These are phyloP conservation scores for Dryadomyces quercivorus DNA, from an alignment of 2,329 filamentous ascomycete species.

Conservation along the genomic window DNA sequence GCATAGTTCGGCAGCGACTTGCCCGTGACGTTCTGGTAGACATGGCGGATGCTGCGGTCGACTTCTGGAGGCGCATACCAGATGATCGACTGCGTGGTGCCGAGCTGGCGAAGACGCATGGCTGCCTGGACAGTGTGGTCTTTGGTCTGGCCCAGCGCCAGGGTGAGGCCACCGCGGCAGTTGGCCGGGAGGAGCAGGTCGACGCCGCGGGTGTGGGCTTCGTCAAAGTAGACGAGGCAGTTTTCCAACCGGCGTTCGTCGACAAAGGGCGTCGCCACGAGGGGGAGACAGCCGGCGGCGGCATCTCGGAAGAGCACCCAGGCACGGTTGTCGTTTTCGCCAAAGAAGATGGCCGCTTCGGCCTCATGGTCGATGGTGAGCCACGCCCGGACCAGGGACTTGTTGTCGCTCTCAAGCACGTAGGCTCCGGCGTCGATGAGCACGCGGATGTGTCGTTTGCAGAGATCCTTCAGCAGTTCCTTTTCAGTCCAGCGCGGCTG, in stretches of 20 bases:
- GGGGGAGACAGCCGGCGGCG: neutral
- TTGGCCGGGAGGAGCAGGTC: conserved; percentile 41
- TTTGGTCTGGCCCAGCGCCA: conserved; percentile 45
- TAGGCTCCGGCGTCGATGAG: conserved; percentile 54
- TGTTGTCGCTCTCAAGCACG: conserved; percentile 49
- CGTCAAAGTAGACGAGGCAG: conserved; percentile 47
- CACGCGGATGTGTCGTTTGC: conserved; percentile 28
- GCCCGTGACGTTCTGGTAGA: conserved; percentile 13
- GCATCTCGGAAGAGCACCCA: conserved; percentile 3
- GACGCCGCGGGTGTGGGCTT: conserved; percentile 48
- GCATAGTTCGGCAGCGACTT: conserved; percentile 13
- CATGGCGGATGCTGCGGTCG: conserved; percentile 44
- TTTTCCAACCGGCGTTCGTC: conserved; percentile 13
- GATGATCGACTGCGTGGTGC: conserved; percentile 38
- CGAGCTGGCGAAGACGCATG: conserved; percentile 51
- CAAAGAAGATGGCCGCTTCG: conserved; percentile 41
- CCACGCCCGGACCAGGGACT: conserved; percentile 36
- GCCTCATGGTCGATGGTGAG: conserved; percentile 29
- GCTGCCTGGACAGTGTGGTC: conserved; percentile 52
- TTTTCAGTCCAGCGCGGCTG: conserved; percentile 30
- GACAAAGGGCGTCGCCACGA: conserved; percentile 2
- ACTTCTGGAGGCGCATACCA: conserved; percentile 50
- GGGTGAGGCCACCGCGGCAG: conserved; percentile 39
- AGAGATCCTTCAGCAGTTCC: conserved; percentile 29
- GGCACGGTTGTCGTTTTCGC: neutral